phyloP scores from a whole-genome alignment of 768 basidiomycete genomes.

The Serendipita sp. region DNA sequence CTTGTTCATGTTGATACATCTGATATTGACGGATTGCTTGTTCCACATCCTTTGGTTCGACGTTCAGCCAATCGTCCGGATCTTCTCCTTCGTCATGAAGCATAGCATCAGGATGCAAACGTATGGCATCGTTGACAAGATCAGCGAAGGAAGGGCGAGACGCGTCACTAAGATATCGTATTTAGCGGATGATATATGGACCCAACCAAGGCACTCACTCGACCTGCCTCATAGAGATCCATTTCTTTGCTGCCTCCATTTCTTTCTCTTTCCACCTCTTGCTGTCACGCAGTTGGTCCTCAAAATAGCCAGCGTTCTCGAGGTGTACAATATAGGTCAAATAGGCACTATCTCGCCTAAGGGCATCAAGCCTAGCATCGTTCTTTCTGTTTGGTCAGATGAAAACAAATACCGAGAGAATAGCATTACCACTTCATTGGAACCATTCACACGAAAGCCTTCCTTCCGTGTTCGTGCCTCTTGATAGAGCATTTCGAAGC shows the following conservation, averaged over 20 bases:
- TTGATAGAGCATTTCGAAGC: slow-evolving; percentile 92
- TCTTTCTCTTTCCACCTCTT: slow-evolving; percentile 59
- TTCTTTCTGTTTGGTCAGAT: slow-evolving; percentile 22
- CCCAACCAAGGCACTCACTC: slow-evolving; percentile 35
- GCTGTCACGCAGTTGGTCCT: slow-evolving; percentile 60
- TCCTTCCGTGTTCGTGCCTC: slow-evolving; percentile 51
- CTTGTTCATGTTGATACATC: neutral
- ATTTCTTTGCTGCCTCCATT: slow-evolving; percentile 47
- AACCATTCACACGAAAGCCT: slow-evolving; percentile 22
- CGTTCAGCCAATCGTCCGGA: slow-evolving; percentile 70
- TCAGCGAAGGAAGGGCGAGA: slow-evolving; percentile 61
- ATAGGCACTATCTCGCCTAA: slow-evolving; percentile 54
- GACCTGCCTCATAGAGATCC: slow-evolving; percentile 39
- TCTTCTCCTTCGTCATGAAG: slow-evolving; percentile 36
- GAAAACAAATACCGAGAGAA: neutral
- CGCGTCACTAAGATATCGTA: slow-evolving; percentile 26
- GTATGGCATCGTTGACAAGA: slow-evolving; percentile 48
- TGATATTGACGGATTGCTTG: neutral
- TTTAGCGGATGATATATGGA: neutral
- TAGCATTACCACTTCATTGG: slow-evolving; percentile 21
- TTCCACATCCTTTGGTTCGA: slow-evolving; percentile 45
- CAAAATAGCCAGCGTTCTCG: slow-evolving; percentile 54
- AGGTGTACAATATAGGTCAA: slow-evolving; percentile 53
- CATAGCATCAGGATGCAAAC: slow-evolving; percentile 21
- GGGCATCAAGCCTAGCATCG: slow-evolving; percentile 49